Conservation (phyloP, 2,329 filamentous ascomycete species). For the Aulographum hederae region DNA sequence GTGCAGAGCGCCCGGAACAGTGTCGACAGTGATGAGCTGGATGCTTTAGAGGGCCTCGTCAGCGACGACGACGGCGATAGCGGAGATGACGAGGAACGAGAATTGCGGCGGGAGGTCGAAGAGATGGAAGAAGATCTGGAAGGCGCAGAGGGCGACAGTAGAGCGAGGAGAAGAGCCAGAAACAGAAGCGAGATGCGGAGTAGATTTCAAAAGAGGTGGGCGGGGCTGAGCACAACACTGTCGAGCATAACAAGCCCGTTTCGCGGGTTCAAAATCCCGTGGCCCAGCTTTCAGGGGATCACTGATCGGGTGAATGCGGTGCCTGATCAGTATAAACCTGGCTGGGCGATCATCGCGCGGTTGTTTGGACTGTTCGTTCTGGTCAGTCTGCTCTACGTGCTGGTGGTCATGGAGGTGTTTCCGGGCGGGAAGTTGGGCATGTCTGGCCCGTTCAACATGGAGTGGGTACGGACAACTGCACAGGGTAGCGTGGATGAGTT, state of each 20-base stretch:
- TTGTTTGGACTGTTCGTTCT: conserved; percentile 60
- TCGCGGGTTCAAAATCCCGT: conserved; percentile 22
- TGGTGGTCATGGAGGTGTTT: conserved; percentile 77
- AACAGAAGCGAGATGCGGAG: conserved; percentile 22
- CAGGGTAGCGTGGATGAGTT: conserved; percentile 53
- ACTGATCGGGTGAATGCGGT: conserved; percentile 14
- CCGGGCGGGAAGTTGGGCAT: conserved; percentile 44
- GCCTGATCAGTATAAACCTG: conserved; percentile 29
- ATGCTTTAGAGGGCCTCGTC: conserved; percentile 17
- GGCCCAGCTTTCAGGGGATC: conserved; percentile 12
- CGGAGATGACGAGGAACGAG: conserved; percentile 33
- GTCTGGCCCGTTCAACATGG: conserved; percentile 70
- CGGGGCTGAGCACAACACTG: conserved; percentile 36
- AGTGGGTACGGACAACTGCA: conserved; percentile 60
- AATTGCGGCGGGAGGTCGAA: conserved; percentile 65
- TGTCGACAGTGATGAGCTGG: conserved; percentile 8
- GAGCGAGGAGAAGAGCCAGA: conserved; percentile 4
- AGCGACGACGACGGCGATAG: conserved; percentile 24
- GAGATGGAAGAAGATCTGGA: conserved; percentile 46
- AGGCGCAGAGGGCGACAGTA: conserved; percentile 14
- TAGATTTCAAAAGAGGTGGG: conserved; percentile 38
- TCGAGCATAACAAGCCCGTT: conserved; percentile 34
- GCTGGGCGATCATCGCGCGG: conserved; percentile 52
- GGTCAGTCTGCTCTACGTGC: conserved; percentile 58
- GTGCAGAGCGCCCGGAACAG: conserved; percentile 61